Evolutionary conservation across 176 grass and related monocot genomes (phyloP), one percentile per base, ranked within the genome.

Genomic region (Musa itinerans): DNA sequence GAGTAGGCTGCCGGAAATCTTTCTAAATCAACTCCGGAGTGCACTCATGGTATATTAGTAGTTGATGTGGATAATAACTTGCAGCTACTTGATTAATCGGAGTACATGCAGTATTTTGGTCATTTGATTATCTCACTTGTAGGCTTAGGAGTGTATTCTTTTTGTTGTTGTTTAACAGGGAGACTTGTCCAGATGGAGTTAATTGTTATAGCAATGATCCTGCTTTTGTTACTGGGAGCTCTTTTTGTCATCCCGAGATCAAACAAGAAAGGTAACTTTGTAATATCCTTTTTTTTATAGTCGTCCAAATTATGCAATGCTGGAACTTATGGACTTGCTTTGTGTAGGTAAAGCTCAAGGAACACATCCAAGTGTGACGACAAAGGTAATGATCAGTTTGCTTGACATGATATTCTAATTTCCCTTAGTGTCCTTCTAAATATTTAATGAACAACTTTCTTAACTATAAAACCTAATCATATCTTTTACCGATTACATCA

Each of bases 241-340:
- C 25, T 92, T 2, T 96, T 87, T 85, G 53, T 87, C 55, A 79
- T 96, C 53, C 84, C 90, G 57, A 85, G 76, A 83, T 87, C 93
- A 22, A 83, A 85, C 26, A 83, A 72, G 2, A 89, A 80, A 92
- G 89, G 89, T 86, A 83, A 56, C 11, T 52, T 19, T 49, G 20
- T 9, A 23, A 19, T 14, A 59, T 81, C 52, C 49, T 21, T 65
- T 57, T 65, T n/a, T 25, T 54, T 58, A 10, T 25, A 14, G 29
- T 16, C 59, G 54, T 19, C 54, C n/a, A 62, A 9, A 25, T 81
- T 2, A 23, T 64, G 10, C 50, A 27, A 51, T 11, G 3, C 14
- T 53, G 29, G 22, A 13, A 78, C 7, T 54, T 56, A 19, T 66
- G 1, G 61, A 76, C 59, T 50, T 52, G 15, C 59, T 1, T 72